phyloP scores from a whole-genome alignment of 768 basidiomycete genomes.

The Mrakia gelida region DNA sequence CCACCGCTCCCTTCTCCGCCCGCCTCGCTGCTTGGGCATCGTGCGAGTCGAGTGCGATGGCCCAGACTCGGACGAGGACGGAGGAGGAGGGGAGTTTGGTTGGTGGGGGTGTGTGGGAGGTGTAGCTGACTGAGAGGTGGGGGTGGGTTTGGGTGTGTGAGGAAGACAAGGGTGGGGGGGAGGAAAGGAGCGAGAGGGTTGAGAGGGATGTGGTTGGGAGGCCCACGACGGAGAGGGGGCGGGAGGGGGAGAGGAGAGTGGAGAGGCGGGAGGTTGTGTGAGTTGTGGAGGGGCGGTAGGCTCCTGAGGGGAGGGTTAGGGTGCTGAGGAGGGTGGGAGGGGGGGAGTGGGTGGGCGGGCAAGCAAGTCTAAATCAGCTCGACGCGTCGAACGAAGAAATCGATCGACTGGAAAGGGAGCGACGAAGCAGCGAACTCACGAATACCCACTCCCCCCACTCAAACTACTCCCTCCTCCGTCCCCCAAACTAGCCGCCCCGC shows the following conservation, averaged over 20 bases:
- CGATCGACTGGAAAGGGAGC: no score
- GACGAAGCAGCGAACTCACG: conserved; percentile 17
- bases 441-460: conserved; percentile 31
- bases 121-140: conserved; percentile 16
- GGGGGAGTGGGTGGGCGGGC: neutral
- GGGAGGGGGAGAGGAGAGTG: conserved; percentile 6
- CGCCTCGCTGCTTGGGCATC: conserved; percentile 33
- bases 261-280: conserved; percentile 18
- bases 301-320: conserved; percentile 22
- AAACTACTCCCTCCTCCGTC: conserved; percentile 24
- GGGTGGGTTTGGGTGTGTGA: conserved; percentile 20
- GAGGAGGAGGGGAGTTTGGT: conserved; percentile 33
- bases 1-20: conserved; percentile 36
- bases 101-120: conserved; percentile 26
- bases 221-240: conserved; percentile 9
- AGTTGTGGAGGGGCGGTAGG: conserved; percentile 24
- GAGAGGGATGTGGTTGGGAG: conserved; percentile 8
- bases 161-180: neutral
- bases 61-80: conserved; percentile 38
- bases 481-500: conserved; percentile 1
- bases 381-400: neutral
- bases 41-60: conserved; percentile 38
- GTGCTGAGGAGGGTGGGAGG: conserved; percentile 5
- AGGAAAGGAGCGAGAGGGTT: conserved; percentile 10
- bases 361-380: neutral